Evolutionary conservation across 805 yeast species (phyloP).

Genomic region (Myxozyma mucilagina): DNA sequence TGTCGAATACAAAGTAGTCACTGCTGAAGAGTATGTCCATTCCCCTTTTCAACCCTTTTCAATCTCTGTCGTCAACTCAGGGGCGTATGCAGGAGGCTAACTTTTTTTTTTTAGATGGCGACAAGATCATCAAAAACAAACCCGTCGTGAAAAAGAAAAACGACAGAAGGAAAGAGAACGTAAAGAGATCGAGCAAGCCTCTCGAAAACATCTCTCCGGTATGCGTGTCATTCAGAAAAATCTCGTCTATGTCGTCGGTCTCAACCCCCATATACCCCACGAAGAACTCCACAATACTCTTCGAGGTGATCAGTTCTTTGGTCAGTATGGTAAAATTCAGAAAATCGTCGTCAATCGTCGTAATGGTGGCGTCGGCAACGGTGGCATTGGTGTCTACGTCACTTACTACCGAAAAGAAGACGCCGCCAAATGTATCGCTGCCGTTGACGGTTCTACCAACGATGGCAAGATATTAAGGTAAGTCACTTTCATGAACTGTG

Average conservation of each 20-base stretch:
- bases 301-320: slow-evolving; percentile 90
- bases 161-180: slow-evolving; percentile 88
- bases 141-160: slow-evolving; percentile 68
- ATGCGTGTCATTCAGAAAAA: slow-evolving; percentile 98
- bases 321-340: slow-evolving; percentile 95
- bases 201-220: slow-evolving; percentile 83
- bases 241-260: slow-evolving; percentile 91
- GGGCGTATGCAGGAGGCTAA: not conserved
- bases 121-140: slow-evolving; percentile 74
- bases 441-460: slow-evolving; percentile 86
- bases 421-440: slow-evolving; percentile 88
- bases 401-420: slow-evolving; percentile 92
- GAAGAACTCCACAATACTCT: slow-evolving; percentile 82
- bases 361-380: slow-evolving; percentile 59
- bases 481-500: not conserved
- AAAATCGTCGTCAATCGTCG: slow-evolving; percentile 86
- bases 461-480: slow-evolving; percentile 79
- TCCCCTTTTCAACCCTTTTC: not conserved
- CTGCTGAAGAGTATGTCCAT: slow-evolving; percentile 66
- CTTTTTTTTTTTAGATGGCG: slow-evolving; percentile 48
- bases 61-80: not conserved
- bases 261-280: slow-evolving; percentile 80
- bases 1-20: slow-evolving; percentile 79
- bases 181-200: slow-evolving; percentile 77
- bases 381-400: slow-evolving; percentile 93